Base-by-base conservation (phyloP, 2,329 filamentous ascomycete species). In the Colletotrichum tanaceti region DNA sequence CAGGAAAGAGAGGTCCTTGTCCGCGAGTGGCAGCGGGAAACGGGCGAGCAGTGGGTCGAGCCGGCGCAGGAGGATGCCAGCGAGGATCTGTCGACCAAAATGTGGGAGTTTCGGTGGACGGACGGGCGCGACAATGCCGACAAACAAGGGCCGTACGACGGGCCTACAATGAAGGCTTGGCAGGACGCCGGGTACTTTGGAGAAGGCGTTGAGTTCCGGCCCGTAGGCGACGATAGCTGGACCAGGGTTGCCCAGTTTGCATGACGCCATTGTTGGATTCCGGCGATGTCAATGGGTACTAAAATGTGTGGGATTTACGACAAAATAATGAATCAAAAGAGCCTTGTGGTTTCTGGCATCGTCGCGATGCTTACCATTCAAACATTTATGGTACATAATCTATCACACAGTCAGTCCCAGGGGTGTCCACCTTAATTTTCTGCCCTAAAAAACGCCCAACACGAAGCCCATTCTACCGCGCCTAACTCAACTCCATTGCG, bases 81-180 rank as follows among this genome's bases (percentile, higher is more conserved):
- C 20, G 74, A 75, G 41, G 73, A 62, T 28, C 66, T 32, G 16
- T 46, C 55, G 2, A 61, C 73, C 65, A 81, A 74, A 69, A 87
- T 88, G 84, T 99, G 95, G 94, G 93, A 98, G 79, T 99, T 93
- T 78, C 87, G 93, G 67, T 99, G 96, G 96, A 90, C 89, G 46
- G 94, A 97, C 77, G 93, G 93, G 20, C 86, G 94, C 47, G 95
- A 97, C 75, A 91, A 89, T 35, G 93, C 88, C 13, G 86, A 88
- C 55, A 87, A 87, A 66, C 93, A 99, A 78, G 96, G 96, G 0
- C 95, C 96, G 0, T 99, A 94, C 78, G 93, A 98, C 76, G 88
- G 86, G 9, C 78, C 85, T 5, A 95, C 91, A 44, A 98, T 99
- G 96, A 88, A 90, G 74, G 92, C 93, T 2, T 99, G 96, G 96